A percentile compares a stretch with the other conserved stretches of the same genome.
Conservation (phyloP, 2,329 filamentous ascomycete genomes). For the Scopulariopsis brevicaulis region DNA sequence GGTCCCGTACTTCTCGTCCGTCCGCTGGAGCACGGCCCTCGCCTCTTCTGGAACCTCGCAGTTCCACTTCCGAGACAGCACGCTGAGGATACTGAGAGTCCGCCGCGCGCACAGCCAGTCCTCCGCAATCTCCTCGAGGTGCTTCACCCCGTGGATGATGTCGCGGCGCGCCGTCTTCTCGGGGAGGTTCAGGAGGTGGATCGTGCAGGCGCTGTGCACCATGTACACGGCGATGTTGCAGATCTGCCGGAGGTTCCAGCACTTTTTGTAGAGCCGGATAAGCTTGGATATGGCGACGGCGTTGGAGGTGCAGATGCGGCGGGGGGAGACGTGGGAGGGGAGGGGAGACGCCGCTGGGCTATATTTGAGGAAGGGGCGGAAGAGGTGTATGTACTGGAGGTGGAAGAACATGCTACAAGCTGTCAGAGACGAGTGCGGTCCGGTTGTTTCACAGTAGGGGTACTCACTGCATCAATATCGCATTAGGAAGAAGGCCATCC, state of each 20-base stretch:
- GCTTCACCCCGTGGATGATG: constrained; percentile 80
- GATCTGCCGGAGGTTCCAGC: constrained; percentile 83
- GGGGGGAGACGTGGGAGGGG: constrained; percentile 76
- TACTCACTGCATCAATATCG: constrained; percentile 72
- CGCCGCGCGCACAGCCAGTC: constrained; percentile 85
- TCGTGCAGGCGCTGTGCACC: constrained; percentile 84
- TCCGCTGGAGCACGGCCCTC: constrained; percentile 59
- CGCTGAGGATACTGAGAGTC: constrained; percentile 73
- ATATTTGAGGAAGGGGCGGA: constrained; percentile 91
- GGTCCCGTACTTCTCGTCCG: constrained; percentile 68
- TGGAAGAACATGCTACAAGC: constrained; percentile 85
- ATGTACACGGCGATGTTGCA: constrained; percentile 97
- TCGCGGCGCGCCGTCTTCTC: constrained; percentile 86
- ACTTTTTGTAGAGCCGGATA: constrained; percentile 88
- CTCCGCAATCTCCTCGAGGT: constrained; percentile 91
- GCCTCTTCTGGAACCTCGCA: constrained; percentile 82
- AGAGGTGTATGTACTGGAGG: constrained; percentile 88
- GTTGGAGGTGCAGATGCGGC: constrained; percentile 82
- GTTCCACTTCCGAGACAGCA: constrained; percentile 81
- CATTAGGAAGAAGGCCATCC: constrained; percentile 79
- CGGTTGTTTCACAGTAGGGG: background rate
- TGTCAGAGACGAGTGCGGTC: background rate
- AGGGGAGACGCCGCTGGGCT: constrained; percentile 70
- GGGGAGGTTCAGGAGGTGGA: constrained; percentile 84
- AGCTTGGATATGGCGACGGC: constrained; percentile 85